These are phyloP conservation scores for Spergularia marina DNA, from an alignment of 148 eudicot genomes.

Conservation along the genomic window DNA sequence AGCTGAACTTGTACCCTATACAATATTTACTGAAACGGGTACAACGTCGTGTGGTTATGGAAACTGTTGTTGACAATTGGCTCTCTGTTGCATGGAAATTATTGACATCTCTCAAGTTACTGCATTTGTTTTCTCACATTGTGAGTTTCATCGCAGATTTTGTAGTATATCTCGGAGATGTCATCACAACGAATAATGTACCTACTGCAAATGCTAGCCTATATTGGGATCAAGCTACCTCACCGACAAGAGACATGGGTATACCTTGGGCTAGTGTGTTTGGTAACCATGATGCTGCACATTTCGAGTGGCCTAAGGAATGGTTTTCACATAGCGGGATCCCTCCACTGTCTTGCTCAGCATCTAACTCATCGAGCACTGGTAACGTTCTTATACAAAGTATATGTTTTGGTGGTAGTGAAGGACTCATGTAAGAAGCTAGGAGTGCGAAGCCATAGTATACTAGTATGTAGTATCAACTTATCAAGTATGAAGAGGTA, in stretches of 20 bases:
- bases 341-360: conserved; percentile 54
- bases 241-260: conserved; percentile 59
- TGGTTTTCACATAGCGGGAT: conserved; percentile 73
- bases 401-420: neutral
- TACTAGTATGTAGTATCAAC: neutral
- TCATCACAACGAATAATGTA: conserved; percentile 75
- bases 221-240: conserved; percentile 74
- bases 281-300: conserved; percentile 87
- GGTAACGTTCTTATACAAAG: conserved; percentile 29
- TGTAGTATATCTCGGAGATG: conserved; percentile 86
- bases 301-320: conserved; percentile 78
- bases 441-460: too few relatives aligned
- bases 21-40: too few relatives aligned
- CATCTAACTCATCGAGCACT: conserved; percentile 25
- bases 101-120: too few relatives aligned
- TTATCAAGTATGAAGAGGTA: neutral
- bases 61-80: too few relatives aligned
- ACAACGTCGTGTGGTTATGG: too few relatives aligned
- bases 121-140: neutral
- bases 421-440: neutral
- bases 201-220: conserved; percentile 61
- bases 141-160: conserved; percentile 47
- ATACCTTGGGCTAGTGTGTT: conserved; percentile 77
- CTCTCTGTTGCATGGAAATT: too few relatives aligned
- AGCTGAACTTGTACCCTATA: too few relatives aligned